phyloP scores from a whole-genome alignment of 1,284 basidiomycete species.

The Cutaneotrichosporon dermatis region DNA sequence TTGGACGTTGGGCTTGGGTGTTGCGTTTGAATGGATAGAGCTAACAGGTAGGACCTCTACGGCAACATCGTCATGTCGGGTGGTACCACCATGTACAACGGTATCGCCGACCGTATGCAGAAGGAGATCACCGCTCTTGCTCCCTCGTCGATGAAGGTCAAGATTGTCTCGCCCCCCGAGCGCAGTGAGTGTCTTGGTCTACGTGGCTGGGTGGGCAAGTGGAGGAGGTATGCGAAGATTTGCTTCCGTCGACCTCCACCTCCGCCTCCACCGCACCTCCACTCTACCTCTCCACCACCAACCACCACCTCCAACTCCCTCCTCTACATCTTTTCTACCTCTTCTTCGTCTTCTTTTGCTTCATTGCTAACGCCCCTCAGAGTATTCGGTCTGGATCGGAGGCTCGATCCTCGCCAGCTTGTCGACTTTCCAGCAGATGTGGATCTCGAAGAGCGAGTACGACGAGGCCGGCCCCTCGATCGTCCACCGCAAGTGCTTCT shows the following conservation, averaged over 20 bases:
- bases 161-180: conserved; percentile 62
- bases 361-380: too few relatives aligned
- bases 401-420: conserved; percentile 94
- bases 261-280: too few relatives aligned
- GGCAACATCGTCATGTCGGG: conserved; percentile 76
- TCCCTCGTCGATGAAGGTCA: conserved; percentile 83
- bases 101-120: conserved; percentile 95
- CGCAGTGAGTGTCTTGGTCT: conserved; percentile 41
- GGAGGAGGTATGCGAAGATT: too few relatives aligned
- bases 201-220: too few relatives aligned
- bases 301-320: too few relatives aligned
- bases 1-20: too few relatives aligned
- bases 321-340: too few relatives aligned
- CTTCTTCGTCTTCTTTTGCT: too few relatives aligned
- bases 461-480: conserved; percentile 73
- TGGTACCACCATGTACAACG: conserved; percentile 96
- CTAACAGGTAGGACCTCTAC: conserved; percentile 19
- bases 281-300: too few relatives aligned
- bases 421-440: conserved; percentile 80
- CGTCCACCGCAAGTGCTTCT: conserved; percentile 45
- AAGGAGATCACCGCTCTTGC: conserved; percentile 89
- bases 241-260: too few relatives aligned
- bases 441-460: conserved; percentile 56
- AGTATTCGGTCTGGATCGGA: conserved; percentile 96
- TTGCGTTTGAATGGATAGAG: too few relatives aligned